Percentiles rank a stretch among this genome's conserved stretches.
These are phyloP conservation scores for Peterozyma xylosa DNA, from an alignment of 805 yeast species.

Conservation along the genomic window DNA sequence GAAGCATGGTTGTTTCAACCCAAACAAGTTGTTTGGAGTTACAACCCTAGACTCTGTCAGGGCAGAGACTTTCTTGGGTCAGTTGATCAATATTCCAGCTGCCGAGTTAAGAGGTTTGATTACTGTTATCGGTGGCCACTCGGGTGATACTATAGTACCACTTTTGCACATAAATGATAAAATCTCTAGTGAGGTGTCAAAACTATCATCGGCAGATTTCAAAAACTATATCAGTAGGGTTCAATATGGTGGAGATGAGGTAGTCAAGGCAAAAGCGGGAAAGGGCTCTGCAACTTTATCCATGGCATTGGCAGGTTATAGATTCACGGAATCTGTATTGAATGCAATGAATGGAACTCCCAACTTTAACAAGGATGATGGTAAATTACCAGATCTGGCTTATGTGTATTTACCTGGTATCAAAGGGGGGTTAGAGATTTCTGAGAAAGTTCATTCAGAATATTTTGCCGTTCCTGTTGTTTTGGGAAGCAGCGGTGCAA, in stretches of 20 bases:
- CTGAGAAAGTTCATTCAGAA: conserved; percentile 29
- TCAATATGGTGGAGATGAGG: conserved; percentile 81
- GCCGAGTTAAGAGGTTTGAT: conserved; percentile 30
- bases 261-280: conserved; percentile 91
- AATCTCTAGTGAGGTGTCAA: conserved; percentile 20
- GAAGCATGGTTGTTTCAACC: conserved; percentile 42
- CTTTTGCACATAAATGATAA: conserved; percentile 30
- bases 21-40: conserved; percentile 47
- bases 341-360: conserved; percentile 27
- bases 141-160: conserved; percentile 51
- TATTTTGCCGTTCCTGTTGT: conserved; percentile 43
- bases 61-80: conserved; percentile 42
- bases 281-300: conserved; percentile 92
- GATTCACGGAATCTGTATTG: conserved; percentile 53
- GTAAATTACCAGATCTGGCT: conserved; percentile 33
- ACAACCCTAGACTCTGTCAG: conserved; percentile 54
- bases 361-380: not conserved
- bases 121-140: conserved; percentile 50
- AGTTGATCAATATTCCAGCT: conserved; percentile 17
- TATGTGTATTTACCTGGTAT: conserved; percentile 49
- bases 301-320: conserved; percentile 92
- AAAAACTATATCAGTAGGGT: conserved; percentile 32
- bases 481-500: conserved; percentile 29
- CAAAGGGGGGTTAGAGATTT: conserved; percentile 36
- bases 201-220: conserved; percentile 34